phyloP scores from a whole-genome alignment of 306 rosid genomes.

The Acmispon strigosus region DNA sequence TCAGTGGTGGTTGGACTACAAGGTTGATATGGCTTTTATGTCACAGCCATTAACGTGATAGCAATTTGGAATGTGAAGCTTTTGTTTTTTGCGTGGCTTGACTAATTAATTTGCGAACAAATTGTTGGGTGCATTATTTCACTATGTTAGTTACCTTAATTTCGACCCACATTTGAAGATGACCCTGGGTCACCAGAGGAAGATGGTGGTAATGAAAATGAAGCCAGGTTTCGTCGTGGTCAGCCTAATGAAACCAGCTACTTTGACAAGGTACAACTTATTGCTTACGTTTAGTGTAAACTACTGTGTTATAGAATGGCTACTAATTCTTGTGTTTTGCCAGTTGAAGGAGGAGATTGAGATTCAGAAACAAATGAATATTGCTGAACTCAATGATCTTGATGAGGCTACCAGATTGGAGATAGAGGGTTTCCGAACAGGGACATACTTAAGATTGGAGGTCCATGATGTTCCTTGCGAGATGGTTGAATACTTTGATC shows the following conservation, averaged over 20 bases:
- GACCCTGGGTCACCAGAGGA: constrained; percentile 55
- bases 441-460: constrained; percentile 88
- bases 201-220: constrained; percentile 37
- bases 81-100: background rate
- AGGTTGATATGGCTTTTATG: too few relatives aligned
- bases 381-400: constrained; percentile 79
- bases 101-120: background rate
- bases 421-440: constrained; percentile 76
- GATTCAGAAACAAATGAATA: constrained; percentile 70
- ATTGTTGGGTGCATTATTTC: background rate
- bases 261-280: constrained; percentile 65
- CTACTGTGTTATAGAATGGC: background rate
- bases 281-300: background rate
- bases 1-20: background rate
- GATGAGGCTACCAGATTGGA: constrained; percentile 76
- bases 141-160: constrained; percentile 54
- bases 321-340: constrained; percentile 20
- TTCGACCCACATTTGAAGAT: constrained; percentile 44
- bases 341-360: constrained; percentile 89
- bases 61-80: background rate
- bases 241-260: constrained; percentile 56
- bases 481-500: constrained; percentile 82
- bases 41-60: background rate
- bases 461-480: constrained; percentile 79
- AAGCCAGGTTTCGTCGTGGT: constrained; percentile 32